Evolutionary conservation across 129 eudicot genomes (phyloP), one percentile per base, ranked within the genome.

Genomic region (Smallanthus sonchifolius): DNA sequence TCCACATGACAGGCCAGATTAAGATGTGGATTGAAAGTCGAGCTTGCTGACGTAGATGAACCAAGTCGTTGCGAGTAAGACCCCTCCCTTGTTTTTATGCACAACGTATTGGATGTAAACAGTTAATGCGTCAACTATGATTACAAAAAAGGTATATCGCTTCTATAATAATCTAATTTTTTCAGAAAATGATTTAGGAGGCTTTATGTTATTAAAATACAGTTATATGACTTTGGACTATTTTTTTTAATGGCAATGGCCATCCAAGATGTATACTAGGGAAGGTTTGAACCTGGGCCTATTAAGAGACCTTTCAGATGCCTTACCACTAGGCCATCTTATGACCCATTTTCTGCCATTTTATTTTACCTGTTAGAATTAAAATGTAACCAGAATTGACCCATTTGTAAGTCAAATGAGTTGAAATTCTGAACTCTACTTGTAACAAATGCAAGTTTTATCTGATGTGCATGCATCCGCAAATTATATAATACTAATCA

Each of bases 41-140:
- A 90, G 86, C 83, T 86, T 20, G 57, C 89, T 28, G 98, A 93
- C 57, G 83, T 93, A 34, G 95, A 80, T 78, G 98, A 93, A 79
- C 98, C 98, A 75, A 93, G 98, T 86, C 98, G 98, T 75, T 93
- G 98, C 98, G 98, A 93, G 98, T 93, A 90, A 81, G 77, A 67
- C 20, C 79, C 36, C 19, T 30, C 38, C 14, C n/a, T 14, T 39
- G 35, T 38, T 65, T 52, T 4, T 9, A 30, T 45, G 7, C 36
- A 45, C 48, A 2, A 36, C 6, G 34, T 60, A 34, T 39, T 72
- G 37, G 54, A 56, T 56, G 16, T 52, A 52, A 16, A 52, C 17
- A 16, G 0, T 52, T 52, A 16, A 52, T 52, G 30, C 6, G 60
- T 16, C 32, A 52, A 16, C 6, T 16, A 52, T 14, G 19, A 11